These are phyloP conservation scores for Vigna angularis DNA, from an alignment of 306 rosid species.

Conservation along the genomic window DNA sequence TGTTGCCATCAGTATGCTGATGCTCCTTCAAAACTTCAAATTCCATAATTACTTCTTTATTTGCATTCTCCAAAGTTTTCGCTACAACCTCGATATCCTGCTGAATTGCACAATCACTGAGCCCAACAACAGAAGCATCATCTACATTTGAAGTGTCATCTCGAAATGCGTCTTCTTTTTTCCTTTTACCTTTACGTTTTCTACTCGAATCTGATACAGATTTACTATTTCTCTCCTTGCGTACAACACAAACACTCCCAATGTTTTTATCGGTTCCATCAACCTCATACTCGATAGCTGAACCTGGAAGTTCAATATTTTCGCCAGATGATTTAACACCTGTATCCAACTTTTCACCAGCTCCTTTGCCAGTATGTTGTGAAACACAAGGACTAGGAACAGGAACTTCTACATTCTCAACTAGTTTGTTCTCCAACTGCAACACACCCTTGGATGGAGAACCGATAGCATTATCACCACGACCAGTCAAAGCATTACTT, in stretches of 20 bases:
- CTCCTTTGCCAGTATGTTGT: conserved; percentile 26
- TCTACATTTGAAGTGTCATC: conserved; percentile 35
- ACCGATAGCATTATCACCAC: conserved; percentile 5
- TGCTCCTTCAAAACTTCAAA: conserved; percentile 50
- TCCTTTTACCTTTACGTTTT: conserved; percentile 39
- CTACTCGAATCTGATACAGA: conserved; percentile 36
- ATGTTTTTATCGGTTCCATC: conserved; percentile 40
- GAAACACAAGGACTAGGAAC: conserved; percentile 38
- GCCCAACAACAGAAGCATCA: conserved; percentile 38
- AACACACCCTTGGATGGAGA: conserved; percentile 29
- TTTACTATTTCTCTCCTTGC: conserved; percentile 36
- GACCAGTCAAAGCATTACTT: conserved; percentile 30
- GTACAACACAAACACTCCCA: conserved; percentile 17
- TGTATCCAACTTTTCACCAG: background rate
- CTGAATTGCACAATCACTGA: conserved; percentile 38
- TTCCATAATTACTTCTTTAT: conserved; percentile 46
- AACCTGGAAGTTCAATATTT: conserved; percentile 38
- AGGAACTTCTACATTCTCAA: conserved; percentile 25
- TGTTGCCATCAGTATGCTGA: conserved; percentile 21
- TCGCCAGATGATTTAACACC: conserved; percentile 15
- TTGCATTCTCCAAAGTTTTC: conserved; percentile 38
- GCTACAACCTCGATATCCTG: conserved; percentile 40
- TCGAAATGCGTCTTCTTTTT: conserved; percentile 3
- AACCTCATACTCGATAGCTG: background rate
- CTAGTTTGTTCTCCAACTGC: conserved; percentile 16